phyloP scores from a whole-genome alignment of 2,329 filamentous ascomycete species.

The Fusarium sp. region DNA sequence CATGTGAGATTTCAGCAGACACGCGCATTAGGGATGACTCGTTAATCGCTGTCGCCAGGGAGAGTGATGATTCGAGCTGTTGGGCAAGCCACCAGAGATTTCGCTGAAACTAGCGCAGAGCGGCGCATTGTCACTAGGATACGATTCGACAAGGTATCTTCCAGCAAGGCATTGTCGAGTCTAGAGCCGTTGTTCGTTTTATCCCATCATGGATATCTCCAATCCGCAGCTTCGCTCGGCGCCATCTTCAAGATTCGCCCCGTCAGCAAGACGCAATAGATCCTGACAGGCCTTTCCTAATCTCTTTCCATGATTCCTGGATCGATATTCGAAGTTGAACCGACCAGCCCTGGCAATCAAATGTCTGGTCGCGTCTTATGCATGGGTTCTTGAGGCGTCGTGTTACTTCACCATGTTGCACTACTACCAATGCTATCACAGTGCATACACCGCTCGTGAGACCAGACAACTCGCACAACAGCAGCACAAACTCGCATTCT shows the following conservation, averaged over 20 bases:
- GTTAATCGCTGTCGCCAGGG: neutral
- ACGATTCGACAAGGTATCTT: neutral
- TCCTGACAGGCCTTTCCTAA: neutral
- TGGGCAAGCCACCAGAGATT: constrained; percentile 7
- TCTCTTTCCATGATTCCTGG: neutral
- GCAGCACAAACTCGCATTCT: constrained; percentile 9
- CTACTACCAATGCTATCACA: constrained; percentile 15
- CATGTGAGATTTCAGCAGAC: neutral
- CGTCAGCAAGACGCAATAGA: neutral
- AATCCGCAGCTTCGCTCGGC: neutral
- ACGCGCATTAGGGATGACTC: neutral
- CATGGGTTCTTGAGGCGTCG: neutral
- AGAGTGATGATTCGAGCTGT: neutral
- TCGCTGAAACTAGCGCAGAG: constrained; percentile 7
- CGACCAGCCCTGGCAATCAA: neutral
- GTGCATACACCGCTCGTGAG: constrained; percentile 6
- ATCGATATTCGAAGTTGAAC: neutral
- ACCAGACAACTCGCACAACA: neutral
- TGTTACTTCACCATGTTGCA: neutral
- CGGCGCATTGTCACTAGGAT: neutral
- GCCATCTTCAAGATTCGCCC: neutral
- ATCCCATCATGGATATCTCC: neutral
- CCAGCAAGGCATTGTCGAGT: neutral
- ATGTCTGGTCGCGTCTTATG: neutral
- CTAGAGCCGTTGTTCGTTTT: neutral